phyloP scores from a whole-genome alignment of 768 basidiomycete species.

The Trametes sanguinea region DNA sequence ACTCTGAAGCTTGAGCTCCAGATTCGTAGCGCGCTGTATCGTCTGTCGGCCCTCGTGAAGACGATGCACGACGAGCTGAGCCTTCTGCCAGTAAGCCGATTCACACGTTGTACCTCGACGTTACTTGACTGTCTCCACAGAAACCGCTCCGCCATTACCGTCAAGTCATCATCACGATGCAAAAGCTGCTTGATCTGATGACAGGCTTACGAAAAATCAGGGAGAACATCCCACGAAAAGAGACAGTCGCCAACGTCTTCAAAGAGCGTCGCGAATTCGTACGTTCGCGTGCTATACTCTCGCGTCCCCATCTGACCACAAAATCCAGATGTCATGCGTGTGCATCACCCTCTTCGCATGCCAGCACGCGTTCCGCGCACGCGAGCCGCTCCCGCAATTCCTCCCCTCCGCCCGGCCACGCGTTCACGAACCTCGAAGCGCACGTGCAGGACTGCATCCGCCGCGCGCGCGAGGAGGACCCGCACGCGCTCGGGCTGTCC shows the following conservation, averaged over 20 bases:
- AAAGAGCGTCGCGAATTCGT: conserved; percentile 47
- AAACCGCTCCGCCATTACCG: conserved; percentile 51
- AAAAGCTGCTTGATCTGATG: conserved; percentile 45
- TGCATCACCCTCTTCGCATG: conserved; percentile 51
- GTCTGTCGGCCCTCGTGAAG: conserved; percentile 39
- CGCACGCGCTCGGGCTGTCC: conserved; percentile 38
- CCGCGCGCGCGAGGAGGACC: conserved; percentile 30
- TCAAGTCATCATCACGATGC: conserved; percentile 39
- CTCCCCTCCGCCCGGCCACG: conserved; percentile 48
- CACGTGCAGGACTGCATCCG: conserved; percentile 39
- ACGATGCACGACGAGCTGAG: conserved; percentile 52
- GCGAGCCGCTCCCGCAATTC: conserved; percentile 51
- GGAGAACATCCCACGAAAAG: conserved; percentile 47
- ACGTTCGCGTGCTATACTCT: conserved; percentile 8
- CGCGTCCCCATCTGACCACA: not conserved
- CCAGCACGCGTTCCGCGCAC: conserved; percentile 49
- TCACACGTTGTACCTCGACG: not conserved
- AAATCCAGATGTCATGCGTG: conserved; percentile 43
- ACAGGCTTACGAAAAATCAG: conserved; percentile 49
- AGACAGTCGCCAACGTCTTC: conserved; percentile 42
- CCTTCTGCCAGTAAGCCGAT: conserved; percentile 44
- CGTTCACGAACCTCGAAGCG: conserved; percentile 38
- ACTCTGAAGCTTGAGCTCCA: conserved; percentile 43
- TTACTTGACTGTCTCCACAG: conserved; percentile 25
- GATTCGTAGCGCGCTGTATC: conserved; percentile 43